Base-by-base conservation (phyloP, 1,284 basidiomycete species). In the Chondrostereum purpureum region DNA sequence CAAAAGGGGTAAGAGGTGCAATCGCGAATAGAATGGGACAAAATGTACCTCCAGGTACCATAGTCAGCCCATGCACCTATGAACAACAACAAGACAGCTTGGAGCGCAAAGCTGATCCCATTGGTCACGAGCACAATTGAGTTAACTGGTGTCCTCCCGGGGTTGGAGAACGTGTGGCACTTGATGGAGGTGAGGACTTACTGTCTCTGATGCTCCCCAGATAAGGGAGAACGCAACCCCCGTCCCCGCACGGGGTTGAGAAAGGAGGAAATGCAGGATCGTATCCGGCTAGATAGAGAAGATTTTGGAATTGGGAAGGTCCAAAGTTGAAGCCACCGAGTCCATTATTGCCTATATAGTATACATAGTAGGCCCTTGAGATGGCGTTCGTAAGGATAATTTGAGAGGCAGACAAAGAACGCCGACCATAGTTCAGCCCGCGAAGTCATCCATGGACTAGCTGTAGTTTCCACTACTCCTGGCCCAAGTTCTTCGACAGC, bases 51-150 rank as follows among this genome's bases (percentile, higher is more conserved):
- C 81, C 84, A 88, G 16, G 67, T 65, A 14, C 87, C 86, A 59
- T 87, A 90, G 59, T 88, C 86, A 1, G 85, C 85, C 75, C 87
- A 86, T 5, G 82, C 78, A 4, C 82, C 87, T 38, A 90, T 73
- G 13, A 72, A 53, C 12, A 85, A 61, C 18, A 89, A 67, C 12
- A 88, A 57, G 2, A 72, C 74, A 0, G 82, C 80, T 59, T 87
- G 83, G 21, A 88, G 70, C 0, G 83, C 83, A 55, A 88, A 88
- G 47, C 78, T 77, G 53, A 86, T 80, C 2, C 82, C 82, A 52
- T 88, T 88, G 5, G 83, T 87, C 45, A 87, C 69, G 20, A 88
- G 70, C 2, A 88, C 83, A 50, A 88, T 84, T 1, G 84, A 83
- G 56, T 85, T 88, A 46, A 88, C 84, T 85, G 55, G 21, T 21